Evolutionary conservation across 345 rosid species (phyloP).

Genomic region (Pugionium cornutum): DNA sequence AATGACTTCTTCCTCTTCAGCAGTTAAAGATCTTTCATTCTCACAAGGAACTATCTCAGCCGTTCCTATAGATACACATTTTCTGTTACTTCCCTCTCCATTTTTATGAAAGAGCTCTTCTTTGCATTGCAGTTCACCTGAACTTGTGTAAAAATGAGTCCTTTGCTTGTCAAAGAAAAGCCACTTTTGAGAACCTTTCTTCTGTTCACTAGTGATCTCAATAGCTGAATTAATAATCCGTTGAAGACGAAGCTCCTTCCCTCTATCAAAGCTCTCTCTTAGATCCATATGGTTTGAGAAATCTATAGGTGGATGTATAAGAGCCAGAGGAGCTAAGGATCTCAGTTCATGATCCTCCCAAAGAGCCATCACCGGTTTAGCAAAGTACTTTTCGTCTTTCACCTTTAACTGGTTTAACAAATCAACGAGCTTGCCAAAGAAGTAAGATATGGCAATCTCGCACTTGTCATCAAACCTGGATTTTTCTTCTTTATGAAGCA

Average conservation of each 20-base stretch:
- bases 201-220: constrained; percentile 56
- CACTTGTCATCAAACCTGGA: constrained; percentile 52
- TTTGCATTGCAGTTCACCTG: constrained; percentile 30
- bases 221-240: constrained; percentile 61
- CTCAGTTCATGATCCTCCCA: constrained; percentile 94
- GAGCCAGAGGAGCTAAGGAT: constrained; percentile 68
- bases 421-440: constrained; percentile 51
- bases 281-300: constrained; percentile 54
- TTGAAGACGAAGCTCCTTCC: constrained; percentile 49
- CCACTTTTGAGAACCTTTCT: constrained; percentile 52
- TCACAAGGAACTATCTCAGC: constrained; percentile 32
- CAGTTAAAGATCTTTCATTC: constrained; percentile 44
- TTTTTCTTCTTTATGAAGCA: constrained; percentile 48
- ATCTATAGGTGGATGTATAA: constrained; percentile 48
- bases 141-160: constrained; percentile 40
- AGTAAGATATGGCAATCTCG: constrained; percentile 55
- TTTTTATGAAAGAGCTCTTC: constrained; percentile 38
- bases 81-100: constrained; percentile 13
- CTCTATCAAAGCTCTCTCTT: constrained; percentile 47
- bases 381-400: constrained; percentile 32
- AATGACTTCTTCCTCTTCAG: constrained; percentile 93
- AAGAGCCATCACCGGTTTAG: constrained; percentile 45
- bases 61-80: constrained; percentile 22
- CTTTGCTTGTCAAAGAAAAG: constrained; percentile 48
- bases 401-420: constrained; percentile 50